These are phyloP conservation scores for Neoboletus brunneissimus DNA, from an alignment of 768 basidiomycete species.

Conservation along the genomic window DNA sequence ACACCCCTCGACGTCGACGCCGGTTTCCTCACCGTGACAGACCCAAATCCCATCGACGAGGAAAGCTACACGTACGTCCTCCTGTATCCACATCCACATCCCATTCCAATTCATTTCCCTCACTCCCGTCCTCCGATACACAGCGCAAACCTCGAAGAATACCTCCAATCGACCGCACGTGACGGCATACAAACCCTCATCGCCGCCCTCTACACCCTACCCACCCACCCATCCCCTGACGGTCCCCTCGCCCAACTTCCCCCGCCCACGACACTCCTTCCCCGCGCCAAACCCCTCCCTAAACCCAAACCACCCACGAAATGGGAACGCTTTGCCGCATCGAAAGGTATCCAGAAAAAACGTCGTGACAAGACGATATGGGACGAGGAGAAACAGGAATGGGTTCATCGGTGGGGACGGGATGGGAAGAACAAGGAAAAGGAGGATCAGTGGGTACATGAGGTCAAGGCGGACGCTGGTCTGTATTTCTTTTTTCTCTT, in stretches of 20 bases:
- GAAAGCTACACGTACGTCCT: conserved; percentile 75
- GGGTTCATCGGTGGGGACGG: conserved; percentile 88
- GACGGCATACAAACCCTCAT: conserved; percentile 83
- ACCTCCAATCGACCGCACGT: conserved; percentile 74
- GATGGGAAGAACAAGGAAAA: conserved; percentile 84
- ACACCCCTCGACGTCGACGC: conserved; percentile 77
- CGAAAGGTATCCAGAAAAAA: conserved; percentile 88
- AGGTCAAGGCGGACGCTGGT: conserved; percentile 88
- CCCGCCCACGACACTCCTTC: conserved; percentile 69
- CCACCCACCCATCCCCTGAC: conserved; percentile 68
- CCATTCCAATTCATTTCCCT: not conserved
- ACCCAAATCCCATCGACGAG: conserved; percentile 82
- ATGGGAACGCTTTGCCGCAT: conserved; percentile 94
- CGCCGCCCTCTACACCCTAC: conserved; percentile 76
- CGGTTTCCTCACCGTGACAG: conserved; percentile 81
- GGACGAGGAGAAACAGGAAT: conserved; percentile 94
- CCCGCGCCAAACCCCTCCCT: conserved; percentile 88
- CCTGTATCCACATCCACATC: too few relatives aligned
- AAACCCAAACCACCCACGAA: conserved; percentile 92
- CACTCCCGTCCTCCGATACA: not conserved
- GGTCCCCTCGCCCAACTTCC: conserved; percentile 86
- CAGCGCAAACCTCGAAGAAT: conserved; percentile 77
- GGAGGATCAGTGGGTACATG: conserved; percentile 89
- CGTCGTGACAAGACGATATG: conserved; percentile 77
- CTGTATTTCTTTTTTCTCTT: conserved; percentile 24